These are phyloP conservation scores for Wickerhamiella occidentalis DNA, from an alignment of 805 yeast genomes.

Conservation along the genomic window DNA sequence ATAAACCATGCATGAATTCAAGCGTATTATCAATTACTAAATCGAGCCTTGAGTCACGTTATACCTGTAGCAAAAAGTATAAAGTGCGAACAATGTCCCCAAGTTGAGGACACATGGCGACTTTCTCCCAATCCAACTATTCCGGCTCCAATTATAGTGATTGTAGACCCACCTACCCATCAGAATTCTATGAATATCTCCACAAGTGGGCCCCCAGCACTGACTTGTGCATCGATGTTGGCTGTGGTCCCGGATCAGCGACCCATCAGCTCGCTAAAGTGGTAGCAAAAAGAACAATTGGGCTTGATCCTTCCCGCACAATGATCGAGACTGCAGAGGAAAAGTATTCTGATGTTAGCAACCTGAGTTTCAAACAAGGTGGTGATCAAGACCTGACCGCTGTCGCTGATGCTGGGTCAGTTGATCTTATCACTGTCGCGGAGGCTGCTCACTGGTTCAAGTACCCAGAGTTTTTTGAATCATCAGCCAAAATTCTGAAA, in stretches of 20 bases:
- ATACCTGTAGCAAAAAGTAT: neutral
- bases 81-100: no score
- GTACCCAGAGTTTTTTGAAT: slow-evolving; percentile 40
- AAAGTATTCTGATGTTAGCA: neutral
- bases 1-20: neutral
- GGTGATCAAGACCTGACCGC: slow-evolving; percentile 21
- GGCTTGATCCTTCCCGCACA: slow-evolving; percentile 46
- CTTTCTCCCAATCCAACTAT: slow-evolving; percentile 44
- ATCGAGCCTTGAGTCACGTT: neutral
- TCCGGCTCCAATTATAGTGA: slow-evolving; percentile 40
- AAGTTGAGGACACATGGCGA: no score
- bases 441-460: slow-evolving; percentile 81
- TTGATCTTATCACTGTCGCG: slow-evolving; percentile 63
- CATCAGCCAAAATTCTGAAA: slow-evolving; percentile 39
- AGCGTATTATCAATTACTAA: no score
- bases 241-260: slow-evolving; percentile 73
- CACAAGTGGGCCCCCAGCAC: slow-evolving; percentile 25
- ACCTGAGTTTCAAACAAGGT: slow-evolving; percentile 17
- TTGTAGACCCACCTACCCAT: slow-evolving; percentile 60
- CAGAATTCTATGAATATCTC: slow-evolving; percentile 35
- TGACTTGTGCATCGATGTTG: slow-evolving; percentile 47
- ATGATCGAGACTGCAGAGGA: slow-evolving; percentile 43
- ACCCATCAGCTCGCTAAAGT: slow-evolving; percentile 38
- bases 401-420: slow-evolving; percentile 27
- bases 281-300: slow-evolving; percentile 39